Evolutionary conservation across 73 alveolate genomes (phyloP).

Genomic region (Stentor roeselii): DNA sequence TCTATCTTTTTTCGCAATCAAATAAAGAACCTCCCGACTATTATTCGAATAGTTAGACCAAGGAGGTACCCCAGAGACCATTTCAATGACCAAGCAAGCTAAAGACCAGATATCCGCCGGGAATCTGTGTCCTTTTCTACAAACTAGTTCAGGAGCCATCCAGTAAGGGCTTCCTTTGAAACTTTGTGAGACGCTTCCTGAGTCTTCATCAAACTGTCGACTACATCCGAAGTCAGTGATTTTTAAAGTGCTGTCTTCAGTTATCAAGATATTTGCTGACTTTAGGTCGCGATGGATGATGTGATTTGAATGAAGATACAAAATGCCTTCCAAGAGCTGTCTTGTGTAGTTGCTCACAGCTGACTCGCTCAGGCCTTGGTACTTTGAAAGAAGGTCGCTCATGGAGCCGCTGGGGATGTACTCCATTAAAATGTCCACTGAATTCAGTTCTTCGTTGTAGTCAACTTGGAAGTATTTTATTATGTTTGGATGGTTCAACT

Average conservation of each 20-base stretch:
- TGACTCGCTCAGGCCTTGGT: neutral
- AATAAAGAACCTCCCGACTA: neutral
- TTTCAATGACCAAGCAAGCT: conserved; percentile 56
- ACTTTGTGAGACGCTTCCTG: conserved; percentile 58
- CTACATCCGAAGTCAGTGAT: conserved; percentile 79
- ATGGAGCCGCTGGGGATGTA: neutral
- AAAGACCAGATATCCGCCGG: conserved; percentile 68
- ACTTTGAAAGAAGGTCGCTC: neutral
- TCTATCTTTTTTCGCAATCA: neutral
- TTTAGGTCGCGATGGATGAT: conserved; percentile 83
- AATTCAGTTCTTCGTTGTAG: too few relatives aligned
- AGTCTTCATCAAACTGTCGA: conserved; percentile 38
- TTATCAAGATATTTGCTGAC: conserved; percentile 75
- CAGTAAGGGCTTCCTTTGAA: conserved; percentile 52
- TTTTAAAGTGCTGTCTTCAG: conserved; percentile 64
- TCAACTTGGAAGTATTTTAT: too few relatives aligned
- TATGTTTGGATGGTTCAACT: too few relatives aligned
- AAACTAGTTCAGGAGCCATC: conserved; percentile 68
- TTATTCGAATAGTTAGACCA: conserved; percentile 47
- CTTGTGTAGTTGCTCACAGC: conserved; percentile 27
- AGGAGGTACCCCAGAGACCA: conserved; percentile 71
- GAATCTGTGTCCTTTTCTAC: conserved; percentile 39
- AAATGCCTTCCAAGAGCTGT: conserved; percentile 44
- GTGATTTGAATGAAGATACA: conserved; percentile 58
- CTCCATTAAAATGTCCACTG: too few relatives aligned